phyloP scores from a whole-genome alignment of 2,329 filamentous ascomycete species.

The Tolypocladium inflatum region DNA sequence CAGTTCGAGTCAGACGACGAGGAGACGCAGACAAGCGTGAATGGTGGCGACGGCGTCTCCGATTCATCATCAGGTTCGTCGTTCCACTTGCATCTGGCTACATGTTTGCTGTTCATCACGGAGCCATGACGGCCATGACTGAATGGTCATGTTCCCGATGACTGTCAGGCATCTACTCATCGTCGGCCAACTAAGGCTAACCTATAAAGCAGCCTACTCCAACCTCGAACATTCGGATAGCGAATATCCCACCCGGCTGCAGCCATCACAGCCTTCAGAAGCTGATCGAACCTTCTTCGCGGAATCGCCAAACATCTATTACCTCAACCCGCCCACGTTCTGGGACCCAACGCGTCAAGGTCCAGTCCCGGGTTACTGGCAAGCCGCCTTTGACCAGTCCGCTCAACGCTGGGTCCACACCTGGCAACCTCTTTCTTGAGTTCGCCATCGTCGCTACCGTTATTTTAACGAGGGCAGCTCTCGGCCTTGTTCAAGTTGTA shows the following conservation, averaged over 20 bases:
- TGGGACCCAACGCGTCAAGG: constrained; percentile 21
- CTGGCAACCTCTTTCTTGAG: constrained; percentile 21
- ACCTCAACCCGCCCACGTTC: constrained; percentile 4
- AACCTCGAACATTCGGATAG: neutral
- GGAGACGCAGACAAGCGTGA: constrained; percentile 1
- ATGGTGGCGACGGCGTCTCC: constrained; percentile 2
- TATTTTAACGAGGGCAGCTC: neutral
- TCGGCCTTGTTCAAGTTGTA: neutral
- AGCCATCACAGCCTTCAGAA: neutral
- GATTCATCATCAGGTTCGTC: constrained; percentile 12
- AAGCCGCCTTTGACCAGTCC: constrained; percentile 19
- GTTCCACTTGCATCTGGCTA: neutral
- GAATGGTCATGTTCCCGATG: neutral
- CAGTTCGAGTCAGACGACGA: constrained; percentile 16
- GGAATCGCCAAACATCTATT: constrained; percentile 2
- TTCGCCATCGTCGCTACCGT: neutral
- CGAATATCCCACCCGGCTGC: neutral
- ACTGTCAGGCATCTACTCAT: neutral
- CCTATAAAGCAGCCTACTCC: neutral
- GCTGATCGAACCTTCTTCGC: constrained; percentile 2
- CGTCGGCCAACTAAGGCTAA: neutral
- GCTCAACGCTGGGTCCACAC: constrained; percentile 24
- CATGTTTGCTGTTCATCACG: constrained; percentile 2
- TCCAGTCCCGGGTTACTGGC: constrained; percentile 24
- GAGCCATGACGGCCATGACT: neutral